Evolutionary conservation across 495 filamentous ascomycete species (phyloP), one percentile per base, ranked within the genome.

Genomic region (Trichoderma orchidacearum): DNA sequence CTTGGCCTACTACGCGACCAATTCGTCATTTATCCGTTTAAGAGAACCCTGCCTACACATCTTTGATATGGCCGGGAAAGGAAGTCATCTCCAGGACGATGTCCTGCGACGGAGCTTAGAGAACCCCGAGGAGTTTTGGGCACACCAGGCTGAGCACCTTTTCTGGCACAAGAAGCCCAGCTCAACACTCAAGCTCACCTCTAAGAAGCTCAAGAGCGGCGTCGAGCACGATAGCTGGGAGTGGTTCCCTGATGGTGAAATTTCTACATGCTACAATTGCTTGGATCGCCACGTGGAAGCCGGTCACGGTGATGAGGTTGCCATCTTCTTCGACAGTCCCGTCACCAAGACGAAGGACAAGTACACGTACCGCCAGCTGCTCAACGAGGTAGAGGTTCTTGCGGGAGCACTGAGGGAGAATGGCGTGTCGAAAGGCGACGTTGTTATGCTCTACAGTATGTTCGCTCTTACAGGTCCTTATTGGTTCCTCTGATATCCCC

Each of bases 371-470:
- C 68, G 68, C 12, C 74, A 89, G 66, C 68, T 96, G 21, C 77
- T 92, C 12, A 72, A 82, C n/a, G 89, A 96, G 64, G 87, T 96
- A 3, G 86, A 92, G 67, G 78, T 80, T 13, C 78, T 94, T 56
- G 91, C 91, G 0, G 91, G 84, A 8, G 90, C 93, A 0, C 68
- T 96, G 56, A 72, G 84, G 57, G 86, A 92, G 68, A 84, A 93
- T 62, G 91, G 90, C 0, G 85, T 95, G 7, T 80, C 75, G 62
- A 88, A 82, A 68, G 91, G 91, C 0, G 90, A 96, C 75, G 84
- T 92, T 3, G 89, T 96, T n/a, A 73, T 96, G 51, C 82, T 96
- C 52, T 96, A 96, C 68, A 96, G 89, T 92, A 74, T 59, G 80
- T 66, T 29, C 41, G 11, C 8, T 41, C 25, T 5, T 35, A 8